Evolutionary conservation across 352 stramenopile genomes (phyloP), one percentile per base, ranked within the genome.

Genomic region (Globisporangium splendens): DNA sequence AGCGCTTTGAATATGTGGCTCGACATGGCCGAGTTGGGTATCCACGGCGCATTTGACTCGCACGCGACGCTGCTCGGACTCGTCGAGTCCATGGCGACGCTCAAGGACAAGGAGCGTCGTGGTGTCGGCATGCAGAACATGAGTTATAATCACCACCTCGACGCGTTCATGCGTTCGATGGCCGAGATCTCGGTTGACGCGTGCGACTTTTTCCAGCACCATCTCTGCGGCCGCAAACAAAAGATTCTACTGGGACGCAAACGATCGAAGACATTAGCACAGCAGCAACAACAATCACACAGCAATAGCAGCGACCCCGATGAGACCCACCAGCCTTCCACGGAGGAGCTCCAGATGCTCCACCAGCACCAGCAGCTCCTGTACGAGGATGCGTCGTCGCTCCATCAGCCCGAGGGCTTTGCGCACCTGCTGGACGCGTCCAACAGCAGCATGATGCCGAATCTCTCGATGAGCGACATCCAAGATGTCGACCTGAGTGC

Each of bases 111-210:
- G 60, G 74, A 91, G 50, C 66, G 75, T 3, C 83, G 83, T 22
- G 81, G 83, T 8, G 81, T 93, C 8, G 83, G 83, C 0, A 61
- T 89, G 54, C 84, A 93, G 63, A 93, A 93, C 61, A 93, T 93
- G 84, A 70, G 52, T 18, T 91, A 89, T 61, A 89, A 68, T 39
- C 63, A 78, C 31, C 68, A 74, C 21, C 63, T 93, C 14, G 79
- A 93, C 59, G 55, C 65, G 4, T 93, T 92, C 54, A 85, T 91
- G 77, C 69, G 70, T 10, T 71, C 76, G 10, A 54, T 93, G 2
- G 69, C 70, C 1, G 75, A 81, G 17, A 56, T 91, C 43, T 91
- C 80, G 2, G 43, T 63, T 0, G 69, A 88, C 46, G 75, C 81
- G 8, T 89, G 74, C 47, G 81, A 89, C 33, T 67, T 91, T 14